Evolutionary conservation across 768 basidiomycete species (phyloP).

Genomic region (Brasilioporus rufonigricans): DNA sequence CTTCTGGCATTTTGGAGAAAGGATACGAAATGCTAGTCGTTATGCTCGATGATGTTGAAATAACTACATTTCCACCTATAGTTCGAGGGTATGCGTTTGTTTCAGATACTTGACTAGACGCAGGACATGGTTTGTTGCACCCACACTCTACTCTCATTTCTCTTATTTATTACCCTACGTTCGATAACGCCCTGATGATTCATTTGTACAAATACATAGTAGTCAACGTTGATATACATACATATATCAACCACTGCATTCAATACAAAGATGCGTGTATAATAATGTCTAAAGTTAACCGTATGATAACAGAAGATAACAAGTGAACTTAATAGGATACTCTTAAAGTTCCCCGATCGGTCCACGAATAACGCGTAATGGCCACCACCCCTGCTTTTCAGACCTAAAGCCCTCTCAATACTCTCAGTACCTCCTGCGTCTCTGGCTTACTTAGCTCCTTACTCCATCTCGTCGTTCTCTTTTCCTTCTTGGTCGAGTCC

Average conservation of each 20-base stretch:
- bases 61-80: neutral
- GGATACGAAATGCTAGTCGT: slow-evolving; percentile 48
- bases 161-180: too few relatives aligned
- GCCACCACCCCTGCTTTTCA: neutral
- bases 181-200: neutral
- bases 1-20: slow-evolving; percentile 45
- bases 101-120: neutral
- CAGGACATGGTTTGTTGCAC: too few relatives aligned
- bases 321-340: neutral
- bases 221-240: too few relatives aligned
- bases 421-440: slow-evolving; percentile 22
- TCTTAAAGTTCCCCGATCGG: neutral
- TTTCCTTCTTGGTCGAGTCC: slow-evolving; percentile 11
- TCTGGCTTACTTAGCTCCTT: slow-evolving; percentile 19
- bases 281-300: neutral
- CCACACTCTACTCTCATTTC: too few relatives aligned
- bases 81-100: neutral
- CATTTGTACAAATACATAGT: neutral
- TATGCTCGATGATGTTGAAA: slow-evolving; percentile 28
- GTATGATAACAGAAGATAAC: neutral
- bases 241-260: neutral
- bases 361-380: neutral
- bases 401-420: slow-evolving; percentile 6
- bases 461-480: slow-evolving; percentile 13
- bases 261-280: neutral